phyloP scores from a whole-genome alignment of 1,139 yeast species.

The Scheffersomyces lignicola region DNA sequence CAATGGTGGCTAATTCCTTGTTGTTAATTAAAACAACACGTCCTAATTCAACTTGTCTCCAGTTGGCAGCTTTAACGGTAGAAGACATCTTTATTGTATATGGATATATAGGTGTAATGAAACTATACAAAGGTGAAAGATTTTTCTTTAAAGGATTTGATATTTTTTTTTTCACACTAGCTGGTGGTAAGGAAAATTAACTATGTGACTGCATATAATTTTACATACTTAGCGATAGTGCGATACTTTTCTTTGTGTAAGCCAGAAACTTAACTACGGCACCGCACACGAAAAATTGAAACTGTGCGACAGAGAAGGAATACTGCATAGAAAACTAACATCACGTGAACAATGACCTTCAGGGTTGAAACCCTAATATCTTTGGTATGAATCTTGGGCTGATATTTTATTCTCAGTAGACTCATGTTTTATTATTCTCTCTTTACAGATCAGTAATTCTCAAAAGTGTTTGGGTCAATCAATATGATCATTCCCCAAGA shows the following conservation, averaged over 20 bases:
- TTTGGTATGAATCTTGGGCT: background rate
- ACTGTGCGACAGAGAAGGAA: slow-evolving; percentile 1
- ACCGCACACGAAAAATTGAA: slow-evolving; percentile 1
- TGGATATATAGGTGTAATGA: too few relatives aligned
- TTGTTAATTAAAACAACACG: slow-evolving; percentile 93
- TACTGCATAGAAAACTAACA: background rate
- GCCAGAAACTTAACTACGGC: too few relatives aligned
- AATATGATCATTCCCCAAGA: too few relatives aligned
- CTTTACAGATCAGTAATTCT: too few relatives aligned
- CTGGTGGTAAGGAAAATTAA: background rate
- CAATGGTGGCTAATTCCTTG: slow-evolving; percentile 86
- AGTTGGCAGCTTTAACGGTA: slow-evolving; percentile 93
- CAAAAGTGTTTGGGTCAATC: too few relatives aligned
- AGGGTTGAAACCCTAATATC: slow-evolving; percentile 9
- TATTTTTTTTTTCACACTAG: slow-evolving; percentile 3
- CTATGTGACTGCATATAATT: background rate
- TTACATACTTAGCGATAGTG: too few relatives aligned
- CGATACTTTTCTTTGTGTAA: too few relatives aligned
- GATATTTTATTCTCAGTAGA: background rate
- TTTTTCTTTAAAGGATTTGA: background rate
- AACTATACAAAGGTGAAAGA: background rate
- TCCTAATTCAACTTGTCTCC: slow-evolving; percentile 99
- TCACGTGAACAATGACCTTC: slow-evolving; percentile 8
- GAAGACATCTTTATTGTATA: slow-evolving; percentile 37
- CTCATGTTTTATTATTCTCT: slow-evolving; percentile 1